Percentiles rank a stretch among this genome's conserved stretches.
phyloP scores from a whole-genome alignment of 2,329 filamentous ascomycete species.

The Ceratocystis eucalypticola region DNA sequence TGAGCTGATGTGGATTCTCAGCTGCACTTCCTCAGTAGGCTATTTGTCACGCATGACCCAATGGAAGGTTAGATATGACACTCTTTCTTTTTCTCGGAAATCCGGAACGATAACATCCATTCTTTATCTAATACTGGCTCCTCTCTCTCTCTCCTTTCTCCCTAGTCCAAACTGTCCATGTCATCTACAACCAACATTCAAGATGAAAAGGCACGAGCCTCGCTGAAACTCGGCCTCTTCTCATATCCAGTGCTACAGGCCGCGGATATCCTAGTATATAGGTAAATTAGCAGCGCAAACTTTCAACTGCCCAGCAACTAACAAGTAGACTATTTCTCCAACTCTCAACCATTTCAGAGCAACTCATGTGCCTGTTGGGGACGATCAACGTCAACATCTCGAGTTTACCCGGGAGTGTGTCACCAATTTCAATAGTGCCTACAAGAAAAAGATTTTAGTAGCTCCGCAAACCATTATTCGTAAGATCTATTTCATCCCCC shows the following conservation, averaged over 20 bases:
- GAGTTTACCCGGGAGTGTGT: slow-evolving; percentile 84
- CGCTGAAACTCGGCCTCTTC: slow-evolving; percentile 75
- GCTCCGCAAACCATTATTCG: slow-evolving; percentile 59
- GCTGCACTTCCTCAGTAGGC: slow-evolving; percentile 79
- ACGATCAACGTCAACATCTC: slow-evolving; percentile 86
- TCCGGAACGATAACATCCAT: not conserved
- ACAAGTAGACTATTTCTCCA: slow-evolving; percentile 7
- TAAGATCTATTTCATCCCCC: slow-evolving; percentile 27
- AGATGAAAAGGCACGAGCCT: slow-evolving; percentile 43
- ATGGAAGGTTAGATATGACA: slow-evolving; percentile 59
- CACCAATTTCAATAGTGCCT: slow-evolving; percentile 70
- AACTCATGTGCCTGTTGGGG: slow-evolving; percentile 92
- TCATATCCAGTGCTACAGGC: slow-evolving; percentile 94
- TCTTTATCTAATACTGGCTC: not conserved
- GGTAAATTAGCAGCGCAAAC: slow-evolving; percentile 31
- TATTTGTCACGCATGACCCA: slow-evolving; percentile 98
- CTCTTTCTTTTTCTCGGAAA: too few relatives aligned
- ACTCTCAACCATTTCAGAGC: slow-evolving; percentile 38
- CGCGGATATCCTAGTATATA: slow-evolving; percentile 80
- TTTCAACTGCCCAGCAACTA: not conserved
- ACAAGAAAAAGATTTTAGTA: slow-evolving; percentile 45
- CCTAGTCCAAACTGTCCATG: slow-evolving; percentile 59
- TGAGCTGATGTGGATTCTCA: slow-evolving; percentile 94
- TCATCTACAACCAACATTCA: slow-evolving; percentile 44
- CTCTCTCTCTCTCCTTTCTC: not conserved